A percentile compares a stretch with the other conserved stretches of the same genome.
These are phyloP conservation scores for Breynia disticha DNA, from an alignment of 441 rosid species.

Conservation along the genomic window DNA sequence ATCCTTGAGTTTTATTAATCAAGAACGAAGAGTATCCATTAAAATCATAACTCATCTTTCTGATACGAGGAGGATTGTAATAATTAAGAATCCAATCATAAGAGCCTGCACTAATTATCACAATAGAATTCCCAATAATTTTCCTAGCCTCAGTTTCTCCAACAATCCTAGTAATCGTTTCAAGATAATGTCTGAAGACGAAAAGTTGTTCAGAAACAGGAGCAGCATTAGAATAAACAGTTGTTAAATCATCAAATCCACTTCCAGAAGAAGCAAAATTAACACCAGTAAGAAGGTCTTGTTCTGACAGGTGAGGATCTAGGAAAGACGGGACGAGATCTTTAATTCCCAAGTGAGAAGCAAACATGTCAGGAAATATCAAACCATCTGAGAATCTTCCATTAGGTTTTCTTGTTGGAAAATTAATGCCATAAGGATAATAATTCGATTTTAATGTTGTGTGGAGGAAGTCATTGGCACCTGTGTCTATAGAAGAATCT, in stretches of 20 bases:
- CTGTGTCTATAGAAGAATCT: conserved; percentile 3
- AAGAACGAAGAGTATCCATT: too few species aligned
- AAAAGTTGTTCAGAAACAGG: too few species aligned
- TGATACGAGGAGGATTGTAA: too few species aligned
- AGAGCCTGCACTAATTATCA: background rate
- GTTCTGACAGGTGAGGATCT: too few species aligned
- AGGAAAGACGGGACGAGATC: background rate
- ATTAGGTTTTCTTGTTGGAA: background rate
- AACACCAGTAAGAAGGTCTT: too few species aligned
- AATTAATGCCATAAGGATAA: background rate
- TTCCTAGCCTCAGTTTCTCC: background rate
- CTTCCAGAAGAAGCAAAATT: too few species aligned
- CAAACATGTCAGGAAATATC: background rate
- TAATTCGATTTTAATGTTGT: background rate
- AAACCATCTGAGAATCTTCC: background rate
- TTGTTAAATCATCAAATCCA: too few species aligned
- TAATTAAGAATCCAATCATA: background rate
- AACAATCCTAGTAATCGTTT: background rate
- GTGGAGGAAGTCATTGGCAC: background rate
- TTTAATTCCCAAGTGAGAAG: conserved; percentile 2
- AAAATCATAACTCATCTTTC: too few species aligned
- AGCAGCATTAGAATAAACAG: too few species aligned
- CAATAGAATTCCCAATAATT: background rate
- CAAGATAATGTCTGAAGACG: too few species aligned
- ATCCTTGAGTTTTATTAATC: too few species aligned